Conservation (phyloP, 2,329 filamentous ascomycete genomes). For the Coccinonectria pachysandricola region DNA sequence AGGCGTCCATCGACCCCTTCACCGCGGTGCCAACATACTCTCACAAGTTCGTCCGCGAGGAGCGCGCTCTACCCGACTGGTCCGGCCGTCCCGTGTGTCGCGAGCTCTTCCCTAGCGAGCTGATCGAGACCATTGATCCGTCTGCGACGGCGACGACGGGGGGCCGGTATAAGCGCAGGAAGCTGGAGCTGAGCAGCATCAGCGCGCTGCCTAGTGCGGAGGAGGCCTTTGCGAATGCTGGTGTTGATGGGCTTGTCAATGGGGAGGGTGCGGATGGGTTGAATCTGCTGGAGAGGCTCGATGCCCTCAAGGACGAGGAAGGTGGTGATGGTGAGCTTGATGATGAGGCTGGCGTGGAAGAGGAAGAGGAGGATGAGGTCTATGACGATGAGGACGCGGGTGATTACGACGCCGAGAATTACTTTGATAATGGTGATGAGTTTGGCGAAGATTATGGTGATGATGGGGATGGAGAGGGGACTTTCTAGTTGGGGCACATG, state of each 20-base stretch:
- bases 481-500: conserved; percentile 19
- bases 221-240: conserved; percentile 42
- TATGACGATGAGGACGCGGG: conserved; percentile 50
- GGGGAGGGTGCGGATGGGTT: conserved; percentile 22
- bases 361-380: conserved; percentile 38
- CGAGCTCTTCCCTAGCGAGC: conserved; percentile 46
- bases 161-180: conserved; percentile 30
- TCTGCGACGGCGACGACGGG: conserved; percentile 22
- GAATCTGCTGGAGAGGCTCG: conserved; percentile 34
- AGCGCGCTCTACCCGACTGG: conserved; percentile 45
- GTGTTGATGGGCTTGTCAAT: conserved; percentile 21
- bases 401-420: conserved; percentile 51
- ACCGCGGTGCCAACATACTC: conserved; percentile 49
- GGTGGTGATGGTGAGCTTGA: conserved; percentile 35
- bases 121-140: conserved; percentile 42
- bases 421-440: conserved; percentile 49
- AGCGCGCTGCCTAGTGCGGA: conserved; percentile 39
- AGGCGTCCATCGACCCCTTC: conserved; percentile 48
- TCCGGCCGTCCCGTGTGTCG: conserved; percentile 37
- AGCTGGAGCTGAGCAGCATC: conserved; percentile 35
- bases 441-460: conserved; percentile 42
- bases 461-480: conserved; percentile 39
- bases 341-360: conserved; percentile 37
- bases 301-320: conserved; percentile 39
- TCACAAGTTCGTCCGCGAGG: conserved; percentile 40